A percentile compares a stretch with the other conserved stretches of the same genome.
phyloP scores from a whole-genome alignment of 2,329 filamentous ascomycete species.

The Chaetomium sp. region DNA sequence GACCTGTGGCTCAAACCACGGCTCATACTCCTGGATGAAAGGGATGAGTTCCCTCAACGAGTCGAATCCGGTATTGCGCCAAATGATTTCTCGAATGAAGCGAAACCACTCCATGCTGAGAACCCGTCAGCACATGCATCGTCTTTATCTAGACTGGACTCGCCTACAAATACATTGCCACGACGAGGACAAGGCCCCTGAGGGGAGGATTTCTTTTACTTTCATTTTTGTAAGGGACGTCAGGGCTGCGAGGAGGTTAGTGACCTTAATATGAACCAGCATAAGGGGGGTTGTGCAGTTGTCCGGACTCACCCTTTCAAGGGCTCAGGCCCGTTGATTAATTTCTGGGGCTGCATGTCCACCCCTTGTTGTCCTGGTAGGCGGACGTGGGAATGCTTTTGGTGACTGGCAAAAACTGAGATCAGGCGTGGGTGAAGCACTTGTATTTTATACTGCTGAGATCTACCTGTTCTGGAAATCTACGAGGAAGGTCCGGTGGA shows the following conservation, averaged over 20 bases:
- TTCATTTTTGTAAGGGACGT: conserved; percentile 49
- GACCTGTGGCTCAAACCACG: conserved; percentile 51
- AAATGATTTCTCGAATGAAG: conserved; percentile 58
- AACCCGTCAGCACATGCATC: conserved; percentile 16
- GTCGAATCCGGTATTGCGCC: conserved; percentile 65
- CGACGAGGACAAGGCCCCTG: conserved; percentile 55
- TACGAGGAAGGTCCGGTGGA: too few species aligned
- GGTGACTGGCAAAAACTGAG: not conserved
- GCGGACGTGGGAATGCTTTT: not conserved
- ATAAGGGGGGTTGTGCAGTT: not conserved
- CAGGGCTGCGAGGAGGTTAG: conserved; percentile 36
- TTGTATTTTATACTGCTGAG: too few species aligned
- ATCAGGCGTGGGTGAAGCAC: not conserved
- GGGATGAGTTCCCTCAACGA: conserved; percentile 56
- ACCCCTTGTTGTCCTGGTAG: conserved; percentile 3
- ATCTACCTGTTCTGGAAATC: too few species aligned
- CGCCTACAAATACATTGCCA: conserved; percentile 58
- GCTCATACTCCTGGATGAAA: conserved; percentile 54
- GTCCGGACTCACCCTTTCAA: conserved; percentile 39
- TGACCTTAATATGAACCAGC: not conserved
- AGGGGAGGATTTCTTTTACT: conserved; percentile 58
- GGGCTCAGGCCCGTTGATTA: conserved; percentile 45
- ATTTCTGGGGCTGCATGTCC: conserved; percentile 21
- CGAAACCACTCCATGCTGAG: conserved; percentile 57
- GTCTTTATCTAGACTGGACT: not conserved